These are phyloP conservation scores for Fusarium papillatum DNA, from an alignment of 2,329 filamentous ascomycete genomes.

Conservation along the genomic window DNA sequence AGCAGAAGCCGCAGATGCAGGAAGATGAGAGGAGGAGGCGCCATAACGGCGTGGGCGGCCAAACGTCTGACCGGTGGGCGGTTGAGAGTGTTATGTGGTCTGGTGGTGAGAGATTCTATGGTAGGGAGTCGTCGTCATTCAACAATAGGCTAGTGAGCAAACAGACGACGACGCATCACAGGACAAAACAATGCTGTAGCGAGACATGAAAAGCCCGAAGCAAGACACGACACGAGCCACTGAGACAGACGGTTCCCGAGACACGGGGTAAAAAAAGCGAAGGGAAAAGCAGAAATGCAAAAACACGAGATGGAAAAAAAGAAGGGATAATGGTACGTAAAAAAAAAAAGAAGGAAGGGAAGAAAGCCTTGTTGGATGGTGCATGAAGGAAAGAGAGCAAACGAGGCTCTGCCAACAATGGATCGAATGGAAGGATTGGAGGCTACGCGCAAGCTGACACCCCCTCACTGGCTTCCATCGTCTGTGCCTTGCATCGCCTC, in stretches of 20 bases:
- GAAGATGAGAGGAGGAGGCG: slow-evolving; percentile 21
- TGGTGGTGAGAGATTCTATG: slow-evolving; percentile 31
- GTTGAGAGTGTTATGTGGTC: neutral
- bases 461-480: slow-evolving; percentile 1
- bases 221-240: slow-evolving; percentile 20
- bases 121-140: slow-evolving; percentile 38
- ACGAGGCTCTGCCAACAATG: slow-evolving; percentile 23
- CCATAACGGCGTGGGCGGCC: slow-evolving; percentile 20
- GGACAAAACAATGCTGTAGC: slow-evolving; percentile 14
- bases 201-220: slow-evolving; percentile 11
- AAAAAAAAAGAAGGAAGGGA: neutral
- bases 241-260: slow-evolving; percentile 25
- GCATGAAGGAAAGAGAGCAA: neutral
- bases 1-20: slow-evolving; percentile 23
- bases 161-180: slow-evolving; percentile 21
- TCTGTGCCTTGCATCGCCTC: slow-evolving; percentile 18
- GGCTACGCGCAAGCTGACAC: neutral
- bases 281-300: neutral
- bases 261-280: neutral
- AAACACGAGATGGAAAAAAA: slow-evolving; percentile 12
- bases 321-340: neutral
- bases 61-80: neutral
- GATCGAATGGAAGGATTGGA: neutral
- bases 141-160: slow-evolving; percentile 24
- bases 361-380: neutral